These are phyloP conservation scores for Tricholoma matsutake DNA, from an alignment of 768 basidiomycete genomes.

Conservation along the genomic window DNA sequence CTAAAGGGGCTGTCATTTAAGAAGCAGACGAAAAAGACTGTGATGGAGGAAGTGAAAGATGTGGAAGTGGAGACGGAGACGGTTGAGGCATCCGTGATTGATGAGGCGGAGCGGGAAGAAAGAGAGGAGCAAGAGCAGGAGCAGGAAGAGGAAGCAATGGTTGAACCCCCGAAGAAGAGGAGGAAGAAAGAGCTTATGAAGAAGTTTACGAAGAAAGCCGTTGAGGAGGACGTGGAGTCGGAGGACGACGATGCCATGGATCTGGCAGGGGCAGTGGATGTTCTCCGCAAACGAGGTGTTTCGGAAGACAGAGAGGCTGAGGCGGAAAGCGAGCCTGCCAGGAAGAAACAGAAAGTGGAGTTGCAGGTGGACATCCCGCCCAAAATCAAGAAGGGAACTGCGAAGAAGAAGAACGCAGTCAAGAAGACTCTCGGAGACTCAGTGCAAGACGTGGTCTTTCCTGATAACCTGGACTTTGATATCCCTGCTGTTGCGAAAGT, in stretches of 20 bases:
- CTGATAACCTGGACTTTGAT: slow-evolving; percentile 47
- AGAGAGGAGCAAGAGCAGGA: slow-evolving; percentile 33
- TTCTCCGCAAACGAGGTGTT: slow-evolving; percentile 40
- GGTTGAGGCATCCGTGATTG: slow-evolving; percentile 29
- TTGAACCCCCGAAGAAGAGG: slow-evolving; percentile 55
- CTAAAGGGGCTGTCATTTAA: slow-evolving; percentile 47
- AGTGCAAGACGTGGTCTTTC: slow-evolving; percentile 50
- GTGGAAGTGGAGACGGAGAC: slow-evolving; percentile 39
- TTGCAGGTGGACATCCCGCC: slow-evolving; percentile 21
- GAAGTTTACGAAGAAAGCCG: slow-evolving; percentile 32
- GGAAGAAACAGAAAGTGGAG: slow-evolving; percentile 42
- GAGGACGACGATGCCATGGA: slow-evolving; percentile 53
- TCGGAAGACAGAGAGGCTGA: slow-evolving; percentile 40
- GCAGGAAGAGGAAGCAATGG: slow-evolving; percentile 30
- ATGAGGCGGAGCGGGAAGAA: slow-evolving; percentile 34
- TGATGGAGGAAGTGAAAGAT: slow-evolving; percentile 44
- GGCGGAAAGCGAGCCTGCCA: slow-evolving; percentile 35
- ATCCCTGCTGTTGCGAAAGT: slow-evolving; percentile 50
- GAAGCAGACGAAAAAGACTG: slow-evolving; percentile 41
- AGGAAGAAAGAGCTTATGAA: slow-evolving; percentile 45
- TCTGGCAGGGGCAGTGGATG: slow-evolving; percentile 27
- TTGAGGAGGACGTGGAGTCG: slow-evolving; percentile 52
- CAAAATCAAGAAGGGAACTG: slow-evolving; percentile 34
- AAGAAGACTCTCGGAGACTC: slow-evolving; percentile 27
- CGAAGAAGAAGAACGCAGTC: slow-evolving; percentile 43